Conservation (phyloP, 768 basidiomycete species). For the Serendipita indica region DNA sequence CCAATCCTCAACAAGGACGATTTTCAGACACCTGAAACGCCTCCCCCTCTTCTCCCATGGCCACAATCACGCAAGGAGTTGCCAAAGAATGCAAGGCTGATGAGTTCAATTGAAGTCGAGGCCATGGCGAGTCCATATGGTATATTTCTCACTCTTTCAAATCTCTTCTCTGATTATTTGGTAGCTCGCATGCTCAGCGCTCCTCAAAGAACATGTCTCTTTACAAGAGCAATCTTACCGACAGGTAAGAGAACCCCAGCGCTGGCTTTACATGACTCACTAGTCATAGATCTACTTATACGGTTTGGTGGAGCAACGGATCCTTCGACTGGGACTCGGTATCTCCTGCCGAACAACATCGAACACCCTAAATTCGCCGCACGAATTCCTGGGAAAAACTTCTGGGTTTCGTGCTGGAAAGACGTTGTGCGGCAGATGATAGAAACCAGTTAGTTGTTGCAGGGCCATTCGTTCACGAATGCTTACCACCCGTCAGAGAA, state of each 20-base stretch:
- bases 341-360: constrained; percentile 2
- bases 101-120: constrained; percentile 1
- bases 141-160: not conserved
- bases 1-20: not conserved
- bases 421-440: not conserved
- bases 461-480: too few species aligned
- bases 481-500: not conserved
- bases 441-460: not conserved
- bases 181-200: not conserved
- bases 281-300: not conserved
- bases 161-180: not conserved
- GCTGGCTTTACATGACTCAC: not conserved
- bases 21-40: not conserved
- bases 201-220: not conserved
- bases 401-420: constrained; percentile 7
- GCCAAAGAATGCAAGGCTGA: not conserved
- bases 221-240: not conserved
- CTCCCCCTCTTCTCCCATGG: not conserved
- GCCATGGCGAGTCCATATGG: constrained; percentile 2
- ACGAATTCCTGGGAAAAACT: not conserved
- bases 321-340: not conserved
- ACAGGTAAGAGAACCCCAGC: not conserved
- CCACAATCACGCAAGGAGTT: not conserved
- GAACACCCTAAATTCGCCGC: not conserved
- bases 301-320: not conserved